A percentile compares a stretch with the other conserved stretches of the same genome.
Evolutionary conservation across 164 flowering plant genomes (phyloP).

Genomic region (Hamamelis virginiana): DNA sequence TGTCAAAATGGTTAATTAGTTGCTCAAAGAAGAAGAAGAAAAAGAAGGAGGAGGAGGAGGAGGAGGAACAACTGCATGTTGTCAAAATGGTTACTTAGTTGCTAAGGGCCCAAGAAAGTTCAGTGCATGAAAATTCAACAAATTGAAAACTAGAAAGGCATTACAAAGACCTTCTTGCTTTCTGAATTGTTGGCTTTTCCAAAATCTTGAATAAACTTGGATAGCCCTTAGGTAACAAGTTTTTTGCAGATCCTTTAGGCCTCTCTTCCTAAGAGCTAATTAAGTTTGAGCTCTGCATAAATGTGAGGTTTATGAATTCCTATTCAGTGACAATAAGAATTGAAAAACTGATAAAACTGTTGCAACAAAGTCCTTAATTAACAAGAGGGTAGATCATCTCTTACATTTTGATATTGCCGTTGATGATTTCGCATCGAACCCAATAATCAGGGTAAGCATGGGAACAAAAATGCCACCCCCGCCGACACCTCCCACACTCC

Average conservation of each 20-base stretch:
- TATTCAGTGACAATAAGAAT: neutral
- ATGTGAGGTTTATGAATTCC: neutral
- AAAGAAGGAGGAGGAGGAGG: no score
- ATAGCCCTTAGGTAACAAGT: neutral
- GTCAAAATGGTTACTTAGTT: no score
- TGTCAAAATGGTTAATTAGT: no score
- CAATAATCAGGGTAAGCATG: conserved; percentile 58
- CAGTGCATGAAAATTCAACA: no score
- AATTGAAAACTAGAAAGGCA: no score
- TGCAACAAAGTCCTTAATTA: neutral
- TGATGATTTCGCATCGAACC: conserved; percentile 60
- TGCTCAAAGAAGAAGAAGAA: no score
- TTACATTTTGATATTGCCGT: conserved; percentile 61
- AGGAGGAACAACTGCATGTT: no score
- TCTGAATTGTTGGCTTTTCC: neutral
- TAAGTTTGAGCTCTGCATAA: no score
- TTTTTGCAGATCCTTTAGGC: no score
- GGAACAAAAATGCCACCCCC: conserved; percentile 71
- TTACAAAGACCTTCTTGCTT: no score
- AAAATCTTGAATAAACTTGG: neutral
- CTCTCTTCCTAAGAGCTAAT: no score
- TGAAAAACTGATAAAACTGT: neutral
- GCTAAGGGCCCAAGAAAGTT: no score
- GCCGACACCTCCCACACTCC: conserved; percentile 66
- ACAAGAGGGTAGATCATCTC: neutral